Percentiles rank a stretch among this genome's conserved stretches.
Evolutionary conservation across 257 asterid species (phyloP).

Genomic region (Solanum commersonii): DNA sequence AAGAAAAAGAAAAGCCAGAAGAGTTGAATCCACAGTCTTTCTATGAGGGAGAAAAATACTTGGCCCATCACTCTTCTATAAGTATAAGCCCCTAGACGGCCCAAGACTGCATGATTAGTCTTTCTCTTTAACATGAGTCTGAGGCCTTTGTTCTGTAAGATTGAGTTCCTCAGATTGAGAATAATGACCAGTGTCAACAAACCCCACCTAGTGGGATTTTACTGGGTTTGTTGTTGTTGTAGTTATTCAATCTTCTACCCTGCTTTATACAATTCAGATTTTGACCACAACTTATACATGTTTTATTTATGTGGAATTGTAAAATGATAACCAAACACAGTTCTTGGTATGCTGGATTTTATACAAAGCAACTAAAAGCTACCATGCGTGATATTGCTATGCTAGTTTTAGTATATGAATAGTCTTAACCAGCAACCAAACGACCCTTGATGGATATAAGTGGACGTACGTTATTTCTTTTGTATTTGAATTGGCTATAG

Average conservation of each 20-base stretch:
- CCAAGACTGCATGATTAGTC: too few relatives aligned
- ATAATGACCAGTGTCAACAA: too few relatives aligned
- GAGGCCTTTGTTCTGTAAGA: too few relatives aligned
- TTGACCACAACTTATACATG: background rate
- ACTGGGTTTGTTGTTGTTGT: too few relatives aligned
- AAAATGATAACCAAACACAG: background rate
- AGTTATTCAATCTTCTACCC: background rate
- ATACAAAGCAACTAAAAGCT: background rate
- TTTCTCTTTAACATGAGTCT: too few relatives aligned
- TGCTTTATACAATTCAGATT: background rate
- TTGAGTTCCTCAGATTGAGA: too few relatives aligned
- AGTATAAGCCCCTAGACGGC: too few relatives aligned
- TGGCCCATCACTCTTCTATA: too few relatives aligned
- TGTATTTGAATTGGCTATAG: background rate
- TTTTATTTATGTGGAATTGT: background rate
- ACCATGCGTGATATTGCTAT: background rate
- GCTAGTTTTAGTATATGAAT: background rate
- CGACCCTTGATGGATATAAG: background rate
- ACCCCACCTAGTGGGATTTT: too few relatives aligned
- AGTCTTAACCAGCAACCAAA: background rate
- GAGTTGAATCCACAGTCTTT: too few relatives aligned
- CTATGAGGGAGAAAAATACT: too few relatives aligned
- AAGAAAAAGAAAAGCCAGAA: too few relatives aligned
- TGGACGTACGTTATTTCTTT: background rate
- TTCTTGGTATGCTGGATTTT: background rate